Evolutionary conservation across 75 land plant species (phyloP), one percentile per base, ranked within the genome.

Genomic region (Sequoia sempervirens): DNA sequence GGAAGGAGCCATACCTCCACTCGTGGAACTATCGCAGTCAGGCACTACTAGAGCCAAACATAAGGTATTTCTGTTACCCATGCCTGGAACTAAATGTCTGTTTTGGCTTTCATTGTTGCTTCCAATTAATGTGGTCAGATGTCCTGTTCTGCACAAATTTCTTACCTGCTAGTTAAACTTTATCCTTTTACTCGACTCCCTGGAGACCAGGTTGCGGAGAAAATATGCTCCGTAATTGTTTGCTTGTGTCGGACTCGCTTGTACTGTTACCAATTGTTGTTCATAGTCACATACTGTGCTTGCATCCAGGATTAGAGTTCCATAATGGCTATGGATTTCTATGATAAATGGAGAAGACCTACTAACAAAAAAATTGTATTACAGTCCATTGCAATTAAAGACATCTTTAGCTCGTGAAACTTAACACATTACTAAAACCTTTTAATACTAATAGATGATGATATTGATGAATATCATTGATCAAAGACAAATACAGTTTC

Each of bases 1-100:
- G 17, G 96, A 94, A 84, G 96, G 96, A 23, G 96, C 96, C 30
- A 93, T 94, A 28, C 95, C 96, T 20, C 92, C 96, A 5, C 87
- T 94, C 54, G 87, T 93, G 72, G 93, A 91, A 12, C 75, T 94
- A 70, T 91, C 96, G 0, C 96, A 94, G 87, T 84, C 93, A 76
- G 91, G 94, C 81, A 87, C 93, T 34, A 76, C 83, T 81, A 85
- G 91, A 37, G 89, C 93, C 54, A 91, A 90, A 79, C 87, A 89
- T 3, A 94, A 92, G 94, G 94, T 89, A 81, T 15, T 40, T 43
- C 36, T 30, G 66, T 37, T 2, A 7, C 37, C 58, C 34, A n/a
- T 82, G 47, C 40, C 12, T 56, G 40, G 20, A 6, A 56, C 12
- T 50, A 64, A 81, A n/a, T 40, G 15, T 38, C 17, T 69, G 32